Conservation (phyloP, 2,329 filamentous ascomycete species). For the Leptodontidium sp. region DNA sequence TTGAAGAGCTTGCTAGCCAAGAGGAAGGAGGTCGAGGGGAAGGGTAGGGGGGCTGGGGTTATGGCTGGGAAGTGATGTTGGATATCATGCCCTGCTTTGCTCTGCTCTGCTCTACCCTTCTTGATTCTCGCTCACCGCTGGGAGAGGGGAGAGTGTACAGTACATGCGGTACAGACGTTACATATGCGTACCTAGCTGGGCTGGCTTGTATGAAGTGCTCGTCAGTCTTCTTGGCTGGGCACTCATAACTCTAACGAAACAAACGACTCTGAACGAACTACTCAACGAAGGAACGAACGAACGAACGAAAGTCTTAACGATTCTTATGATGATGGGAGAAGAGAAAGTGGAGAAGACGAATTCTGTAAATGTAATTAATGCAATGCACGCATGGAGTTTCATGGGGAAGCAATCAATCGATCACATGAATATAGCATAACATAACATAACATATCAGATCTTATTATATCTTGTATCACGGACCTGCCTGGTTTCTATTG, state of each 20-base stretch:
- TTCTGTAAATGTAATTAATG: constrained; percentile 15
- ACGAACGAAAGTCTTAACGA: constrained; percentile 8
- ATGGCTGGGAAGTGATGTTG: not conserved
- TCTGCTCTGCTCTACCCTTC: not conserved
- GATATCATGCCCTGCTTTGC: not conserved
- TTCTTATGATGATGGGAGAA: constrained; percentile 1
- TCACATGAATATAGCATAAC: not conserved
- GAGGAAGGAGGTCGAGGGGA: constrained; percentile 60
- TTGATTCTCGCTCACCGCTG: too few species aligned
- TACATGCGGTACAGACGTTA: not conserved
- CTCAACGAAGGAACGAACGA: not conserved
- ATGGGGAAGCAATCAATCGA: not conserved
- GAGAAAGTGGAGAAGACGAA: not conserved
- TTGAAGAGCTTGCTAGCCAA: constrained; percentile 86
- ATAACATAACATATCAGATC: not conserved
- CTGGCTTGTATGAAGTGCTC: not conserved
- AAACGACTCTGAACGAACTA: constrained; percentile 6
- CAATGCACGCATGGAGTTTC: constrained; percentile 2
- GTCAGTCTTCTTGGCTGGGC: not conserved
- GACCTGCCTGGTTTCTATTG: not conserved
- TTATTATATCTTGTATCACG: not conserved
- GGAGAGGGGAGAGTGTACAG: not conserved
- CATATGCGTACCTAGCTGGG: not conserved
- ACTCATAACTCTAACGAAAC: not conserved
- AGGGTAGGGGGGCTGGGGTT: constrained; percentile 16